Evolutionary conservation across 2,329 filamentous ascomycete species (phyloP).

Genomic region (Dothidotthia symphoricarpi): DNA sequence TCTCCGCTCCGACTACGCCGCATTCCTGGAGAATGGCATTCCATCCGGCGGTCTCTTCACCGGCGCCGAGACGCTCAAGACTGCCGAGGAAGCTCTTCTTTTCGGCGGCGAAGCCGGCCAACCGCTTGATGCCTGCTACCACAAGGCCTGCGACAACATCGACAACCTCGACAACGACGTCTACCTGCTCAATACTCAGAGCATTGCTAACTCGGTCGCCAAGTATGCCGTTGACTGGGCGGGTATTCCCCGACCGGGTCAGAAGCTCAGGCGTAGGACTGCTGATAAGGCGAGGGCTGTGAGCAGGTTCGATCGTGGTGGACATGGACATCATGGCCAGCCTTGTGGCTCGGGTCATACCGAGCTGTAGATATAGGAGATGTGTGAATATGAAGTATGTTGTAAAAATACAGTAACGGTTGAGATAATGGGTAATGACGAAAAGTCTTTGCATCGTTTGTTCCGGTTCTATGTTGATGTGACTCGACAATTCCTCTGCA

Average conservation of each 20-base stretch:
- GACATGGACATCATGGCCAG: slow-evolving; percentile 29
- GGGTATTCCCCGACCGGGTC: slow-evolving; percentile 34
- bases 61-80: slow-evolving; percentile 44
- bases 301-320: slow-evolving; percentile 26
- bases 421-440: too few species aligned
- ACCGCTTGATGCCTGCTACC: slow-evolving; percentile 41
- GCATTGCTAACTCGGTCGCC: slow-evolving; percentile 42
- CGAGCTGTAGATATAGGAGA: slow-evolving; percentile 7
- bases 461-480: too few species aligned
- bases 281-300: slow-evolving; percentile 25
- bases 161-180: slow-evolving; percentile 40
- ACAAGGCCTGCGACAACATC: slow-evolving; percentile 39
- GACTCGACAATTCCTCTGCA: too few species aligned
- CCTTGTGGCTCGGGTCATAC: slow-evolving; percentile 24
- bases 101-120: slow-evolving; percentile 42
- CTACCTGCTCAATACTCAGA: slow-evolving; percentile 40
- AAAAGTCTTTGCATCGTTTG: too few species aligned
- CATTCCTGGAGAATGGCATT: slow-evolving; percentile 44
- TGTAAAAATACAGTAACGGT: too few species aligned
- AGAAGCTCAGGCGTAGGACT: slow-evolving; percentile 29
- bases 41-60: slow-evolving; percentile 44
- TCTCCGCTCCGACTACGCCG: slow-evolving; percentile 44
- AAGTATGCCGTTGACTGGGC: slow-evolving; percentile 41
- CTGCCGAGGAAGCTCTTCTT: slow-evolving; percentile 34
- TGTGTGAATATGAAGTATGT: too few species aligned